phyloP scores from a whole-genome alignment of 2,329 filamentous ascomycete genomes.

The Zalaria sp. region DNA sequence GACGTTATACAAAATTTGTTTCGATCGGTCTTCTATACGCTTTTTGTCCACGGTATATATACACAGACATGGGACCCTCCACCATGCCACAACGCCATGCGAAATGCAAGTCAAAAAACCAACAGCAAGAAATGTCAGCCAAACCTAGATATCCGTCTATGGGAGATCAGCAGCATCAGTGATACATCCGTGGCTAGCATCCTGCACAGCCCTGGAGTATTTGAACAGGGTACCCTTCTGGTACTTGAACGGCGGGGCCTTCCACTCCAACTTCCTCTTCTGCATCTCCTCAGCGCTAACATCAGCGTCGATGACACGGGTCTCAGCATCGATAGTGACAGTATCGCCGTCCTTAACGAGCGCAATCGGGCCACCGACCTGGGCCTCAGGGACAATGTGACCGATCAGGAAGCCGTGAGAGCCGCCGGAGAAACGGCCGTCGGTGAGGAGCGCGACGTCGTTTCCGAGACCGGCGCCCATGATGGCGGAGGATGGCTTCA shows the following conservation, averaged over 20 bases:
- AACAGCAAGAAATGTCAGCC: neutral
- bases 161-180: slow-evolving; percentile 29
- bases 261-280: slow-evolving; percentile 35
- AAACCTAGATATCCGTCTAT: neutral
- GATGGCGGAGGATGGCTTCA: slow-evolving; percentile 75
- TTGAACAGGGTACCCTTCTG: slow-evolving; percentile 45
- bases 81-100: neutral
- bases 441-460: slow-evolving; percentile 78
- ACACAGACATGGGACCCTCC: too few species aligned
- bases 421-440: slow-evolving; percentile 79
- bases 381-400: slow-evolving; percentile 83
- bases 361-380: slow-evolving; percentile 76
- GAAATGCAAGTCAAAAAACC: neutral
- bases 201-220: slow-evolving; percentile 40
- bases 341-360: slow-evolving; percentile 67
- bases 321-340: slow-evolving; percentile 76
- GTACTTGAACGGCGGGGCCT: slow-evolving; percentile 42
- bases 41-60: too few species aligned
- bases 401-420: slow-evolving; percentile 89
- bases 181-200: slow-evolving; percentile 45
- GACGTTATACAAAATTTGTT: too few species aligned
- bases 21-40: too few species aligned
- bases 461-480: slow-evolving; percentile 73
- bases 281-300: slow-evolving; percentile 50
- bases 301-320: slow-evolving; percentile 50